phyloP scores from a whole-genome alignment of 768 basidiomycete species.

The Lyophyllum shimeji region DNA sequence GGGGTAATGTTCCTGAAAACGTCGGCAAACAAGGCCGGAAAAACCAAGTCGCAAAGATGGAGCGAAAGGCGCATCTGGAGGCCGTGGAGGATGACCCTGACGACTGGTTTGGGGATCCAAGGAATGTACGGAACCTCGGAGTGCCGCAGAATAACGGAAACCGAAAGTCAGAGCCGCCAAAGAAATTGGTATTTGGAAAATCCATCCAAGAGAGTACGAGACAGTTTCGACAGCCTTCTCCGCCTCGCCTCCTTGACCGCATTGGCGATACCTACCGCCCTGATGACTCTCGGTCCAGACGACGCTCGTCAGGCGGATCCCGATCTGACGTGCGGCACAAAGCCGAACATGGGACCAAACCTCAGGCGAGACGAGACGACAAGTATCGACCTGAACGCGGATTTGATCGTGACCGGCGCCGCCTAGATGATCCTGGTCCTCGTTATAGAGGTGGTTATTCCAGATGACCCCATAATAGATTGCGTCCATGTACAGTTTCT shows the following conservation, averaged over 20 bases:
- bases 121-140: constrained; percentile 14
- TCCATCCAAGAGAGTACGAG: constrained; percentile 27
- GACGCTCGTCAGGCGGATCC: not conserved
- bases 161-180: constrained; percentile 17
- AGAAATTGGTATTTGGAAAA: constrained; percentile 36
- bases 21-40: constrained; percentile 67
- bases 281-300: constrained; percentile 9
- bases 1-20: constrained; percentile 51
- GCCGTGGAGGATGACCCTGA: constrained; percentile 51
- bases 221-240: constrained; percentile 20
- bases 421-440: constrained; percentile 33
- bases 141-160: constrained; percentile 6
- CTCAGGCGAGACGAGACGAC: constrained; percentile 15
- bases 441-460: constrained; percentile 52
- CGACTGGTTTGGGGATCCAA: constrained; percentile 62
- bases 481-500: not conserved
- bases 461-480: constrained; percentile 21
- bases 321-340: constrained; percentile 1
- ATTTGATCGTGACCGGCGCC: constrained; percentile 14
- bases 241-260: constrained; percentile 32
- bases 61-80: constrained; percentile 43
- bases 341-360: not conserved
- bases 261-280: constrained; percentile 15
- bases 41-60: constrained; percentile 58
- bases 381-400: constrained; percentile 17